Evolutionary conservation across 495 filamentous ascomycete genomes (phyloP).

Genomic region (Hypoxylon crocopeplum): DNA sequence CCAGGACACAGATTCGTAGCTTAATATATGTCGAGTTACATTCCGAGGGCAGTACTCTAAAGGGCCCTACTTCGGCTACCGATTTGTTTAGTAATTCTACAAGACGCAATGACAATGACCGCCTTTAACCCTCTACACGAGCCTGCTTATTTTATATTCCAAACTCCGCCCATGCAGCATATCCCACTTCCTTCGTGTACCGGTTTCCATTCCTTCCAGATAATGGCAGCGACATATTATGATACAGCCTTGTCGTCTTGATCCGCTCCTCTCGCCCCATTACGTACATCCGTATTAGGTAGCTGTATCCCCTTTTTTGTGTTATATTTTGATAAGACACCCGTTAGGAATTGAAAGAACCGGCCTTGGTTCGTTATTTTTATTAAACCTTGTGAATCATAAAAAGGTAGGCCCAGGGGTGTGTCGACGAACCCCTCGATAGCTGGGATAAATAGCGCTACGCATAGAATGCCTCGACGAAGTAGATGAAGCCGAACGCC

Average conservation of each 20-base stretch:
- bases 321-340: not conserved
- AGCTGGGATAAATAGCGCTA: conserved; percentile 23
- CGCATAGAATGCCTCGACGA: conserved; percentile 79
- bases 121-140: conserved; percentile 9
- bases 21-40: too few species aligned
- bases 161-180: conserved; percentile 39
- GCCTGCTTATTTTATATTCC: conserved; percentile 32
- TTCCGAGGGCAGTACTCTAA: too few species aligned
- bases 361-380: not conserved
- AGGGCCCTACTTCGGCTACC: not conserved
- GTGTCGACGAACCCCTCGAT: too few species aligned
- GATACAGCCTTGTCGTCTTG: conserved; percentile 9
- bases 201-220: conserved; percentile 1
- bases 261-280: conserved; percentile 1
- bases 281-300: conserved; percentile 10
- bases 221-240: conserved; percentile 4
- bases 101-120: conserved; percentile 10
- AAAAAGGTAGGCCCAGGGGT: too few species aligned
- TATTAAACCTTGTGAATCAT: conserved; percentile 24
- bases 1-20: too few species aligned
- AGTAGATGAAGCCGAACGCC: conserved; percentile 88
- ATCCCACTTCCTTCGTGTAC: conserved; percentile 1
- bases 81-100: conserved; percentile 14
- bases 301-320: not conserved
- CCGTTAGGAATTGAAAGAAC: conserved; percentile 4